Evolutionary conservation across 2,329 filamentous ascomycete genomes (phyloP).

Genomic region (Aureobasidium pullulans): DNA sequence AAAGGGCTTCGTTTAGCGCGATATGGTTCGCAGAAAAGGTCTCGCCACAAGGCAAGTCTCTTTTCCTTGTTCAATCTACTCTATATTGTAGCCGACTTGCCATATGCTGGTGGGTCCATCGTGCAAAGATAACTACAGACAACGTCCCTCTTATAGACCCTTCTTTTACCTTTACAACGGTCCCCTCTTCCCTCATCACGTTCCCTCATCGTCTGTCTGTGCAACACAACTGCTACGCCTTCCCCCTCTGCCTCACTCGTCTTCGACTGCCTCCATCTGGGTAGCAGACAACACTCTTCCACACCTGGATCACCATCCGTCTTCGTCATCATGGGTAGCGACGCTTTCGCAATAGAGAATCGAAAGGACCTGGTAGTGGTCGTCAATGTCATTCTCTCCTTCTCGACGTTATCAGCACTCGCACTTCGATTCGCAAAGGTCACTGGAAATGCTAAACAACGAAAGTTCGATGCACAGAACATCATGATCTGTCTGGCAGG

Average conservation of each 20-base stretch:
- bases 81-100: slow-evolving; percentile 8
- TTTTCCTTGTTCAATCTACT: background rate
- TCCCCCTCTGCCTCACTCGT: background rate
- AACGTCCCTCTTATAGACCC: slow-evolving; percentile 5
- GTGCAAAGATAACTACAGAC: slow-evolving; percentile 10
- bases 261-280: background rate
- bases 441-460: slow-evolving; percentile 9
- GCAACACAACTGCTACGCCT: slow-evolving; percentile 2
- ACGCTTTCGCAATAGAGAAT: slow-evolving; percentile 1
- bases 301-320: background rate
- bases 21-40: slow-evolving; percentile 10
- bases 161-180: slow-evolving; percentile 6
- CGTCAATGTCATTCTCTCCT: slow-evolving; percentile 10
- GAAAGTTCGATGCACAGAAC: slow-evolving; percentile 12
- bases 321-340: slow-evolving; percentile 4
- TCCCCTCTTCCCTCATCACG: slow-evolving; percentile 4
- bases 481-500: slow-evolving; percentile 12
- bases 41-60: slow-evolving; percentile 12
- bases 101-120: slow-evolving; percentile 1
- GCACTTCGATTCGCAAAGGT: slow-evolving; percentile 10
- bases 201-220: slow-evolving; percentile 5
- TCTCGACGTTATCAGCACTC: slow-evolving; percentile 2
- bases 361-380: slow-evolving; percentile 11
- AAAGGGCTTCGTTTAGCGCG: slow-evolving; percentile 4
- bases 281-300: background rate